phyloP scores from a whole-genome alignment of 208 protist genomes.

The Trypanosoma conorhini region DNA sequence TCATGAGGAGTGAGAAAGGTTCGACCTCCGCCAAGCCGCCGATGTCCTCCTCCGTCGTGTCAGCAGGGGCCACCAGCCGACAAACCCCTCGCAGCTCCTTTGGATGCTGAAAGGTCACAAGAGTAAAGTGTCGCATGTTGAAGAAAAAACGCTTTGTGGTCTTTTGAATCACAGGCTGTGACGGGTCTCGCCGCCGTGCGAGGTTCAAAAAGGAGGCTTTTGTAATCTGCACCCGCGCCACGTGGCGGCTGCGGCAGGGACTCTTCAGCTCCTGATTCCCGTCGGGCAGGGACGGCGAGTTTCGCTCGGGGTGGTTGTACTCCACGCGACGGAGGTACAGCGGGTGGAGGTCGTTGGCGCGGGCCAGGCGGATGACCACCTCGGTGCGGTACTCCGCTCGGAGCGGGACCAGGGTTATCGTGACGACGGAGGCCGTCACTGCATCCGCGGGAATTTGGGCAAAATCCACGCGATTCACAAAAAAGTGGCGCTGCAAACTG shows the following conservation, averaged over 20 bases:
- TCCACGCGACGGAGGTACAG: slow-evolving; percentile 37
- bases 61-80: slow-evolving; percentile 26
- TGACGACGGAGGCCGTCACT: slow-evolving; percentile 25
- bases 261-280: too few species aligned
- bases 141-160: slow-evolving; percentile 32
- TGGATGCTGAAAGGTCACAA: slow-evolving; percentile 36
- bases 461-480: slow-evolving; percentile 23
- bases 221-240: slow-evolving; percentile 15
- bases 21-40: slow-evolving; percentile 35
- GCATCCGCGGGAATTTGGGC: slow-evolving; percentile 27
- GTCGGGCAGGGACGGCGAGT: background rate
- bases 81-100: slow-evolving; percentile 32
- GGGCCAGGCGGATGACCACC: slow-evolving; percentile 28
- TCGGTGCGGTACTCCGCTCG: slow-evolving; percentile 27
- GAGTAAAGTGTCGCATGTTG: slow-evolving; percentile 29
- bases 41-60: slow-evolving; percentile 28
- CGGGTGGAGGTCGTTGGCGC: slow-evolving; percentile 8
- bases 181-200: slow-evolving; percentile 23
- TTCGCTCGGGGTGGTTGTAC: slow-evolving; percentile 1
- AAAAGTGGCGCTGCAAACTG: slow-evolving; percentile 32
- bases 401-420: slow-evolving; percentile 25
- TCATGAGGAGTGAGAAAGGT: slow-evolving; percentile 18
- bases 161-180: slow-evolving; percentile 38
- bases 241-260: background rate
- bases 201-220: slow-evolving; percentile 25